Evolutionary conservation across 1,284 basidiomycete genomes (phyloP).

Genomic region (Ustilago bromivora): DNA sequence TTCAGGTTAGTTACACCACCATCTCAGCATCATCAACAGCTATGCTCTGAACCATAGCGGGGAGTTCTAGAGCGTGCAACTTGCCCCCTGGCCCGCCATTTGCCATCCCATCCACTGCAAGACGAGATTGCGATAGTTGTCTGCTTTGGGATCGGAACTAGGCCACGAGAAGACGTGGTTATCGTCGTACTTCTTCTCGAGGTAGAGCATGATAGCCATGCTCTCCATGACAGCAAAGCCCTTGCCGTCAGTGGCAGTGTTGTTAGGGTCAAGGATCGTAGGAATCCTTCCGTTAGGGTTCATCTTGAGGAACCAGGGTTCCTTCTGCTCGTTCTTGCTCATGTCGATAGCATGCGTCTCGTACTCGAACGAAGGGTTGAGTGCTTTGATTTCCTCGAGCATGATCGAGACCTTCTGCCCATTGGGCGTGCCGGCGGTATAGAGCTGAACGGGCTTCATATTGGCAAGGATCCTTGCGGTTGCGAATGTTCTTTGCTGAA

Average conservation of each 20-base stretch:
- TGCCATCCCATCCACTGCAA: conserved; percentile 52
- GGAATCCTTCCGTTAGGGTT: conserved; percentile 67
- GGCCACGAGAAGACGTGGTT: conserved; percentile 55
- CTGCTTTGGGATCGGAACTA: conserved; percentile 44
- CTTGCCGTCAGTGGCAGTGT: conserved; percentile 29
- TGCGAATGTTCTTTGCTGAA: conserved; percentile 4
- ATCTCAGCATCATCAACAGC: not conserved
- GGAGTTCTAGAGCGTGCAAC: not conserved
- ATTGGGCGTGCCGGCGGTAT: conserved; percentile 70
- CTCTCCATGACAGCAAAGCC: conserved; percentile 55
- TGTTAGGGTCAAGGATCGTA: conserved; percentile 54
- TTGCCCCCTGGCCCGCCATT: conserved; percentile 26
- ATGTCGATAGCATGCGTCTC: conserved; percentile 80
- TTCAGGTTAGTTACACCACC: not conserved
- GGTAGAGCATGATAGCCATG: conserved; percentile 58
- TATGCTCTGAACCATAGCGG: not conserved
- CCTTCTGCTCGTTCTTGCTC: conserved; percentile 75
- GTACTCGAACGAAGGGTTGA: conserved; percentile 55
- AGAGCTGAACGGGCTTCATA: conserved; percentile 57
- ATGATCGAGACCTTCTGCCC: conserved; percentile 99
- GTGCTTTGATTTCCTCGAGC: conserved; percentile 77
- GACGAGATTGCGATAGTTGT: conserved; percentile 49
- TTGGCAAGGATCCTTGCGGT: conserved; percentile 13
- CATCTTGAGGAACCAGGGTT: conserved; percentile 61
- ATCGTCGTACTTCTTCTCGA: conserved; percentile 60